Evolutionary conservation across 305 asterid genomes (phyloP).

Genomic region (Fraxinus dipetala): DNA sequence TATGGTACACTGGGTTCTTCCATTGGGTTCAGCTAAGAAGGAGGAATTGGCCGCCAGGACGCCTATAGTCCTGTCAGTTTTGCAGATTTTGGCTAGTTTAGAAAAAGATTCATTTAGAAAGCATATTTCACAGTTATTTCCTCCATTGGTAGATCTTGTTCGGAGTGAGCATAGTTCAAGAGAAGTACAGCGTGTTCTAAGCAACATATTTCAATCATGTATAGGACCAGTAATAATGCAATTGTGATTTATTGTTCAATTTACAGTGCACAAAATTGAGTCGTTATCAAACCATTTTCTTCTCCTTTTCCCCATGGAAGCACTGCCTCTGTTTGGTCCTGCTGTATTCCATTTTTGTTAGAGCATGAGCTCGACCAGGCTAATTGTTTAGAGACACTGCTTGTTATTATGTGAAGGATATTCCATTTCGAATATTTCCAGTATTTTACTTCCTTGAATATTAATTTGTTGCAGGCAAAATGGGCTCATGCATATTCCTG

Average conservation of each 20-base stretch:
- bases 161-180: slow-evolving; percentile 86
- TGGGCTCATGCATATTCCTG: not conserved
- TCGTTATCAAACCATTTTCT: not conserved
- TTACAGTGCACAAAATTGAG: slow-evolving; percentile 15
- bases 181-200: slow-evolving; percentile 73
- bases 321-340: not conserved
- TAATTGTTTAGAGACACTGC: not conserved
- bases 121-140: slow-evolving; percentile 59
- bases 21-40: slow-evolving; percentile 87
- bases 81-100: slow-evolving; percentile 60
- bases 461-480: not conserved
- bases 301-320: not conserved
- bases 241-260: slow-evolving; percentile 25
- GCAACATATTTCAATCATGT: slow-evolving; percentile 65
- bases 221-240: slow-evolving; percentile 72
- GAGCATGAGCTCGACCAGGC: not conserved
- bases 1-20: slow-evolving; percentile 52
- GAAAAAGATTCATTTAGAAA: slow-evolving; percentile 52
- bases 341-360: slow-evolving; percentile 9
- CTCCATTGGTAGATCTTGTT: slow-evolving; percentile 76
- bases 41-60: slow-evolving; percentile 92
- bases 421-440: not conserved
- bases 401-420: not conserved
- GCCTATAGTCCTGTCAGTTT: slow-evolving; percentile 56
- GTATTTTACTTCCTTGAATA: not conserved